Evolutionary conservation across 2,329 filamentous ascomycete species (phyloP), one percentile per base, ranked within the genome.

Genomic region (Ophiostoma ips): DNA sequence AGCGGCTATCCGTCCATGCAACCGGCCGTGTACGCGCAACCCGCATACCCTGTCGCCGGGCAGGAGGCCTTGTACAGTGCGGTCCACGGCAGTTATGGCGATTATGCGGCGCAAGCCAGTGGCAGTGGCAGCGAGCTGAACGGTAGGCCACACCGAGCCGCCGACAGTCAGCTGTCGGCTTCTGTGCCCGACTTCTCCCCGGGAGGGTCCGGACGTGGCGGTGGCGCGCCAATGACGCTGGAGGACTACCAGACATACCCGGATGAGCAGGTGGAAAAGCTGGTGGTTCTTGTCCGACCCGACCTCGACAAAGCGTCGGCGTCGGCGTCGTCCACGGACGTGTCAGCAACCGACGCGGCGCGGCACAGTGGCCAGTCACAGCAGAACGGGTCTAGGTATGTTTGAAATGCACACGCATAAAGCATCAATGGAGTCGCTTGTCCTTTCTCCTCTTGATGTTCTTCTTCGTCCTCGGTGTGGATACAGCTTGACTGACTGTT

Each of bases 101-200:
- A 55, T 13, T 40, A 50, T 21, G 3, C 36, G 0, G 34, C 48
- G 2, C 55, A 51, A 19, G n/a, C 55, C 49, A 56, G 62, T 28
- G 67, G 66, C 24, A 62, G 61, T 12, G 16, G 31, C 16, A 57
- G 55, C 12, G 58, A 63, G 13, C 52, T 61, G 6, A 73, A 76
- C 50, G 70, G 40, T 16, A 21, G 40, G 24, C 30, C 40, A 68
- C 61, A 64, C 49, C 55, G 60, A 31, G 59, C 66, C 6, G 73
- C 65, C 6, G 73, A 73, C 50, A 73, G 71, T 8, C 71, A 73
- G 48, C 68, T 83, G 24, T 82, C 78, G 31, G 78, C 78, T n/a
- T 66, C 72, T 18, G 79, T 81, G 2, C 76, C 78, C 0, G 78
- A 81, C 54, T 83, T 82, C 56, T 71, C 74, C 8, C 76, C 76